Evolutionary conservation across 2,329 filamentous ascomycete species (phyloP).

Genomic region (Gliomastix tumulicola): DNA sequence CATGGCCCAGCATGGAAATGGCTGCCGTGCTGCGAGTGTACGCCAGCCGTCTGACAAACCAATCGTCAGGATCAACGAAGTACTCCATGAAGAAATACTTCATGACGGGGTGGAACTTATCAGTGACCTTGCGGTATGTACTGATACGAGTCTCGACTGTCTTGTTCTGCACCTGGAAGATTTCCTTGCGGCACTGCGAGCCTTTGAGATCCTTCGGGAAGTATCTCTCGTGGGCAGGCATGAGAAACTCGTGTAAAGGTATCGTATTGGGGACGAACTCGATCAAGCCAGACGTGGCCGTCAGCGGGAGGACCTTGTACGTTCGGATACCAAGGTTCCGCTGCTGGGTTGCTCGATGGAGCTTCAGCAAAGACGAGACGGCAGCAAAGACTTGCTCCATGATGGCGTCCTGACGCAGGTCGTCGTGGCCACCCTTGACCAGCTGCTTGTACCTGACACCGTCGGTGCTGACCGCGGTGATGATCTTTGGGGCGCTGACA

Average conservation of each 20-base stretch:
- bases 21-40: slow-evolving; percentile 92
- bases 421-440: slow-evolving; percentile 92
- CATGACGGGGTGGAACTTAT: slow-evolving; percentile 87
- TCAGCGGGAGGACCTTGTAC: slow-evolving; percentile 93
- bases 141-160: slow-evolving; percentile 64
- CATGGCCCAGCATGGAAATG: slow-evolving; percentile 89
- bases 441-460: slow-evolving; percentile 81
- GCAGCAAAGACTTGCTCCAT: slow-evolving; percentile 99
- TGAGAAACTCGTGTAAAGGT: slow-evolving; percentile 83
- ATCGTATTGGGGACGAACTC: slow-evolving; percentile 95
- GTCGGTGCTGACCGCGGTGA: slow-evolving; percentile 73
- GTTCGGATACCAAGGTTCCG: slow-evolving; percentile 86
- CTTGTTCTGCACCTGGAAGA: slow-evolving; percentile 64
- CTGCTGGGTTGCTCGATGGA: slow-evolving; percentile 80
- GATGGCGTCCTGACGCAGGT: slow-evolving; percentile 91
- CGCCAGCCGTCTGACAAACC: slow-evolving; percentile 82
- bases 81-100: slow-evolving; percentile 95
- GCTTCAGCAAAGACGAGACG: slow-evolving; percentile 81
- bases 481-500: slow-evolving; percentile 87
- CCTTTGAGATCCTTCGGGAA: slow-evolving; percentile 78
- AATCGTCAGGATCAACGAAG: slow-evolving; percentile 90
- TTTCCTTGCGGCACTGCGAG: slow-evolving; percentile 70
- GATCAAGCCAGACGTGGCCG: slow-evolving; percentile 79
- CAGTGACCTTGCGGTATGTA: slow-evolving; percentile 70
- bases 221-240: slow-evolving; percentile 84